Evolutionary conservation across 2,329 filamentous ascomycete species (phyloP), one percentile per base, ranked within the genome.

Genomic region (Tolypocladium endophyticum): DNA sequence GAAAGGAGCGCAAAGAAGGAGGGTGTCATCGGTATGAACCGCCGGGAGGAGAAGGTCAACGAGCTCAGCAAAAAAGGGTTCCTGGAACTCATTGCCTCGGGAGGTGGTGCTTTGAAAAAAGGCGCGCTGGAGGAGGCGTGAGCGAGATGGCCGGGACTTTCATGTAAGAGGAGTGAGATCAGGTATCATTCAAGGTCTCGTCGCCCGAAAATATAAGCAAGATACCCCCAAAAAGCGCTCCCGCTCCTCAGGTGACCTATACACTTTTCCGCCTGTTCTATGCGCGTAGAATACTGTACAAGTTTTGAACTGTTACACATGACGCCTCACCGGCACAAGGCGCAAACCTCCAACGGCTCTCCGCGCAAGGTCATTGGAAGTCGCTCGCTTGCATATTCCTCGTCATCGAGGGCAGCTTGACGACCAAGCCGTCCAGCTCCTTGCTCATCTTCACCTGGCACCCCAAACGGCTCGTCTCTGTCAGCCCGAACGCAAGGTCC

Each of bases 61-160:
- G 92, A 97, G 79, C 94, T 99, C 87, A 96, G 89, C 73, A 95
- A 96, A 78, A 90, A 97, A 77, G 92, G 93, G 0, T 99, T 97
- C 76, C 75, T 99, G 72, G 93, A 97, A 62, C 76, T 97, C 72
- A 96, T 99, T 71, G 83, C 84, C 4, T 82, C 81, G 2, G 83
- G 84, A 25, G 84, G 84, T 14, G 82, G 83, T 0, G 78, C 77
- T 28, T 64, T 85, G 65, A 86, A 84, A 68, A 85, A 83, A 74
- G 79, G 80, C 8, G 79, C 73, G 5, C 69, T 87, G 58, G 82
- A 85, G 68, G 82, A 85, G 71, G 82, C 82, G 20, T 65, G 23
- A 56, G 28, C 6, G 18, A 33, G 56, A 38, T 43, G 45, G 53
- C 28, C 28, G 23, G 39, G 11, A 28, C 36, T 54, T 45, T 35